phyloP scores from a whole-genome alignment of 495 filamentous ascomycete genomes.

The Aspergillus saccharolyticus region DNA sequence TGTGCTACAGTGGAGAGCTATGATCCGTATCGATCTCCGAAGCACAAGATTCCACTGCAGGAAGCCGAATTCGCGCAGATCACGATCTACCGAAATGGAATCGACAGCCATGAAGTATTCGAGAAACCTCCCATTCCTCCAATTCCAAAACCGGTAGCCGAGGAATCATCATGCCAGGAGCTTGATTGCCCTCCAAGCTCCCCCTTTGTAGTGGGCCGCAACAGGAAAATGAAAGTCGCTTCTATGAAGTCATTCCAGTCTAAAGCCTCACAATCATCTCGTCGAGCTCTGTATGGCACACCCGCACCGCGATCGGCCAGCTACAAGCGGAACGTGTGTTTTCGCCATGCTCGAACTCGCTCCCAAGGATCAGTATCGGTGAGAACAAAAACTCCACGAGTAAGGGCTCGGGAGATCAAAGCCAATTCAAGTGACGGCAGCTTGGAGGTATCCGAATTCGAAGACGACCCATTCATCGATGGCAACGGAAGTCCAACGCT shows the following conservation, averaged over 20 bases:
- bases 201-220: slow-evolving; percentile 31
- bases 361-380: slow-evolving; percentile 34
- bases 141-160: slow-evolving; percentile 22
- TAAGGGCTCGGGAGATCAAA: slow-evolving; percentile 15
- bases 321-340: slow-evolving; percentile 76
- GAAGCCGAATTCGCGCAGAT: slow-evolving; percentile 55
- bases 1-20: slow-evolving; percentile 57
- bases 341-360: slow-evolving; percentile 53
- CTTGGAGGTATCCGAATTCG: slow-evolving; percentile 21
- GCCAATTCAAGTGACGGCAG: slow-evolving; percentile 28
- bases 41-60: slow-evolving; percentile 30
- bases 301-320: slow-evolving; percentile 50
- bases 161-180: slow-evolving; percentile 17
- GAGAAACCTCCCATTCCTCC: slow-evolving; percentile 9
- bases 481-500: slow-evolving; percentile 32
- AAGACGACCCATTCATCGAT: slow-evolving; percentile 17
- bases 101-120: slow-evolving; percentile 9
- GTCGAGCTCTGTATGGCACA: slow-evolving; percentile 50
- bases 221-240: slow-evolving; percentile 31
- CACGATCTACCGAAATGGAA: slow-evolving; percentile 54
- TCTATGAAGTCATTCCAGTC: slow-evolving; percentile 40
- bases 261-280: slow-evolving; percentile 44
- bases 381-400: slow-evolving; percentile 18
- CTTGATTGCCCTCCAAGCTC: slow-evolving; percentile 21
- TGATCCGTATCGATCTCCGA: slow-evolving; percentile 76